phyloP scores from a whole-genome alignment of 2,329 filamentous ascomycete genomes.

The Aspergillus nomiae region DNA sequence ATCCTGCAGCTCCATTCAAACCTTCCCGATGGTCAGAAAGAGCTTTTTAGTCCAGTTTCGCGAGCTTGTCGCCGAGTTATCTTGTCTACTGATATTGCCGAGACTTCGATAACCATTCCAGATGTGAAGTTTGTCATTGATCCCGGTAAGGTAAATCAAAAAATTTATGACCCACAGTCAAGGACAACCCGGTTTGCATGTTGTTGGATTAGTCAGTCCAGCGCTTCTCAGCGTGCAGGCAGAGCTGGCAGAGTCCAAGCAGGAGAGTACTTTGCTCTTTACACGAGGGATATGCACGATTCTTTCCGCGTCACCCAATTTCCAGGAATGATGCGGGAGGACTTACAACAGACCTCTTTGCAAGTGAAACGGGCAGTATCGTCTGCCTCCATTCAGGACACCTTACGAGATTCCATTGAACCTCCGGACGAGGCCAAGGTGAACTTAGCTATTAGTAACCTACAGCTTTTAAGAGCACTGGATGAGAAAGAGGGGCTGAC shows the following conservation, averaged over 20 bases:
- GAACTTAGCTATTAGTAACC: constrained; percentile 38
- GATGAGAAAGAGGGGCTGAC: constrained; percentile 48
- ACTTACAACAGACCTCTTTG: constrained; percentile 50
- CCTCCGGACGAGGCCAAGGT: constrained; percentile 45
- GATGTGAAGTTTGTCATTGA: constrained; percentile 56
- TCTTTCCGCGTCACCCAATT: constrained; percentile 34
- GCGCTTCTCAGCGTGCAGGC: constrained; percentile 52
- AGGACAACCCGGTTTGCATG: constrained; percentile 43
- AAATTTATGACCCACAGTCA: constrained; percentile 42
- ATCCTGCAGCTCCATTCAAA: constrained; percentile 52
- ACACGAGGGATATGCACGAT: constrained; percentile 39
- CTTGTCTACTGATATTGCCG: constrained; percentile 54
- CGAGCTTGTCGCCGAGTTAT: constrained; percentile 51
- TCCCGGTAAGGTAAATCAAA: constrained; percentile 45
- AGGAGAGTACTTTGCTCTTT: constrained; percentile 54
- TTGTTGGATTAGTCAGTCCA: constrained; percentile 52
- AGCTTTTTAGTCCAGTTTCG: constrained; percentile 45
- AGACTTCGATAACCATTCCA: constrained; percentile 55
- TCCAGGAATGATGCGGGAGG: constrained; percentile 47
- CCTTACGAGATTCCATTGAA: constrained; percentile 49
- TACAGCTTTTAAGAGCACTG: constrained; percentile 47
- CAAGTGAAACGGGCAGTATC: constrained; percentile 45
- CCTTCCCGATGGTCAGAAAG: constrained; percentile 46
- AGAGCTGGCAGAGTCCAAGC: constrained; percentile 52
- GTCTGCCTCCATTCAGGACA: constrained; percentile 40